phyloP scores from a whole-genome alignment of 73 alveolate species.

The Urostyla sp. region DNA sequence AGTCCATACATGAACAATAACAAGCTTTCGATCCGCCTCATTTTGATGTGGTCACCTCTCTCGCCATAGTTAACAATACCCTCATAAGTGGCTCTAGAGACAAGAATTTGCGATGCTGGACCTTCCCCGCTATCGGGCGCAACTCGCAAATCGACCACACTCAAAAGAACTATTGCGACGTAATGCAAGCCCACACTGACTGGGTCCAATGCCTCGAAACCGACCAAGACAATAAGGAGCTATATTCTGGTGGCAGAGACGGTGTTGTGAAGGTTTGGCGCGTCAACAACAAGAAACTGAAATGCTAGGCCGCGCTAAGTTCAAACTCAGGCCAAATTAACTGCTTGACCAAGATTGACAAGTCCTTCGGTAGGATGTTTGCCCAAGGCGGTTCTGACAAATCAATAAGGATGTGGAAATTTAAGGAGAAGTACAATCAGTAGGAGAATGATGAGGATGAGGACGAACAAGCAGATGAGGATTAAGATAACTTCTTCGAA shows the following conservation, averaged over 20 bases:
- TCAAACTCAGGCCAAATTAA: neutral
- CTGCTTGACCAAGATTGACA: constrained; percentile 15
- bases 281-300: constrained; percentile 13
- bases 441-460: too few relatives aligned
- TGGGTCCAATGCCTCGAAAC: constrained; percentile 60
- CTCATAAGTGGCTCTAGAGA: constrained; percentile 79
- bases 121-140: neutral
- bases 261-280: constrained; percentile 76
- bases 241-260: constrained; percentile 74
- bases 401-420: constrained; percentile 13
- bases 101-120: constrained; percentile 67
- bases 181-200: constrained; percentile 61
- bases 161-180: neutral
- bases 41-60: constrained; percentile 75
- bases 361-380: constrained; percentile 40
- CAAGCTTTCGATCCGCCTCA: constrained; percentile 76
- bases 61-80: constrained; percentile 36
- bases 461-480: too few relatives aligned
- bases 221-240: constrained; percentile 20
- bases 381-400: constrained; percentile 39
- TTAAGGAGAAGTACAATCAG: too few relatives aligned
- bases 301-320: constrained; percentile 14
- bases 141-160: neutral
- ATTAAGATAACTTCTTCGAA: too few relatives aligned
- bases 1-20: constrained; percentile 2